phyloP scores from a whole-genome alignment of 148 eudicot species.

The Rhododendron simsii region DNA sequence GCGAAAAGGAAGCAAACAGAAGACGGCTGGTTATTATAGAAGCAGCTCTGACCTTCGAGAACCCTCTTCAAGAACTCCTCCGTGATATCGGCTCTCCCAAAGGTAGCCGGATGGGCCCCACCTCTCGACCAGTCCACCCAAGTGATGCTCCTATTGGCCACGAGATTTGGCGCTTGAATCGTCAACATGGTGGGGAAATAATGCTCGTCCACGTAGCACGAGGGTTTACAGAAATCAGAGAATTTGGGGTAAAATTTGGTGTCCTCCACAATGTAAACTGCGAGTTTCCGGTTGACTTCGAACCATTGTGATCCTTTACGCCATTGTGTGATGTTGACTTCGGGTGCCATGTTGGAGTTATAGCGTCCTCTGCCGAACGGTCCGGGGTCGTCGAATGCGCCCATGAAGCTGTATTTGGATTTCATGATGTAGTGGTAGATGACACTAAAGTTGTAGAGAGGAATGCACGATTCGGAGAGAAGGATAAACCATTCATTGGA shows the following conservation, averaged over 20 bases:
- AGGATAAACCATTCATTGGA: conserved; percentile 18
- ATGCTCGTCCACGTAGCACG: conserved; percentile 26
- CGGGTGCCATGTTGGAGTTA: conserved; percentile 7
- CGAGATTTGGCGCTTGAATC: conserved; percentile 16
- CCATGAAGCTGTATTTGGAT: conserved; percentile 18
- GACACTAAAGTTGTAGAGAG: conserved; percentile 17
- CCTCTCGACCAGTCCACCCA: conserved; percentile 34
- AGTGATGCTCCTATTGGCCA: conserved; percentile 28
- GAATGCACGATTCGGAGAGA: conserved; percentile 20
- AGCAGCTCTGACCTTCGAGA: conserved; percentile 13
- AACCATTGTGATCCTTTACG: conserved; percentile 24
- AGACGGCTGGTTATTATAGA: conserved; percentile 18
- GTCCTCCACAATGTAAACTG: conserved; percentile 13
- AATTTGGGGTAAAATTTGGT: conserved; percentile 17
- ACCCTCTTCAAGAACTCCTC: conserved; percentile 17
- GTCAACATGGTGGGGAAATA: conserved; percentile 28
- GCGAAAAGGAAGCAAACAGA: conserved; percentile 28
- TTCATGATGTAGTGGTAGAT: conserved; percentile 13
- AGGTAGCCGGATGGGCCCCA: conserved; percentile 28
- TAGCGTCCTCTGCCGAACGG: conserved; percentile 21
- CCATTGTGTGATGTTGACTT: conserved; percentile 16
- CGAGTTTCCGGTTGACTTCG: conserved; percentile 14
- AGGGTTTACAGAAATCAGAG: conserved; percentile 13
- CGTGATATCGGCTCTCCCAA: conserved; percentile 18
- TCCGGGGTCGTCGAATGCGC: conserved; percentile 17